These are phyloP conservation scores for Blastobotrys buckinghamii DNA, from an alignment of 1,139 yeast species.

Conservation along the genomic window DNA sequence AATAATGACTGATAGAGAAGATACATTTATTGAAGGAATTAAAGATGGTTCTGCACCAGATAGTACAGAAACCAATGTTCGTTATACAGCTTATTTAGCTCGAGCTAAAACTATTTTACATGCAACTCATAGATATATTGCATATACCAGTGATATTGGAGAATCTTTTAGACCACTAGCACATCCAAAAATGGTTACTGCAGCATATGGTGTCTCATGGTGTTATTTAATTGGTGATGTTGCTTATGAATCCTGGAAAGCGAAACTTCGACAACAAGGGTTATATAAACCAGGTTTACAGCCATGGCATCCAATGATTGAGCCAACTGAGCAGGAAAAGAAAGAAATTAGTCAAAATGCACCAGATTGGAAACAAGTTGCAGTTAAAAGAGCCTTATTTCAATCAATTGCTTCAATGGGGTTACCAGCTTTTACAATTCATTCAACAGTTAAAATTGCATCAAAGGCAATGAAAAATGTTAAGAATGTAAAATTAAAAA, in stretches of 20 bases:
- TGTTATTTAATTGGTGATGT: constrained; percentile 74
- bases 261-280: constrained; percentile 63
- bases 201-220: constrained; percentile 77
- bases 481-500: constrained; percentile 45
- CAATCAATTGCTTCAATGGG: constrained; percentile 85
- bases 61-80: constrained; percentile 48
- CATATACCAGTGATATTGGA: constrained; percentile 83
- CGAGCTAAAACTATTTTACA: constrained; percentile 46
- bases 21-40: constrained; percentile 3
- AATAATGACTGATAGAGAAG: not conserved
- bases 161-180: constrained; percentile 88
- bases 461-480: constrained; percentile 46
- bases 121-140: constrained; percentile 81
- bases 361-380: constrained; percentile 60
- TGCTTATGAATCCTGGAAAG: constrained; percentile 68
- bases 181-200: constrained; percentile 55
- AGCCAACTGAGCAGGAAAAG: constrained; percentile 24
- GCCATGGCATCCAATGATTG: constrained; percentile 60
- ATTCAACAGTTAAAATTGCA: constrained; percentile 68
- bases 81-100: constrained; percentile 82
- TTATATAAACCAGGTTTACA: constrained; percentile 53
- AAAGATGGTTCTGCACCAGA: constrained; percentile 24
- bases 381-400: constrained; percentile 66
- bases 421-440: constrained; percentile 81
- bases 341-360: constrained; percentile 36